Evolutionary conservation across 768 basidiomycete genomes (phyloP), one percentile per base, ranked within the genome.

Genomic region (Panellus pusillus): DNA sequence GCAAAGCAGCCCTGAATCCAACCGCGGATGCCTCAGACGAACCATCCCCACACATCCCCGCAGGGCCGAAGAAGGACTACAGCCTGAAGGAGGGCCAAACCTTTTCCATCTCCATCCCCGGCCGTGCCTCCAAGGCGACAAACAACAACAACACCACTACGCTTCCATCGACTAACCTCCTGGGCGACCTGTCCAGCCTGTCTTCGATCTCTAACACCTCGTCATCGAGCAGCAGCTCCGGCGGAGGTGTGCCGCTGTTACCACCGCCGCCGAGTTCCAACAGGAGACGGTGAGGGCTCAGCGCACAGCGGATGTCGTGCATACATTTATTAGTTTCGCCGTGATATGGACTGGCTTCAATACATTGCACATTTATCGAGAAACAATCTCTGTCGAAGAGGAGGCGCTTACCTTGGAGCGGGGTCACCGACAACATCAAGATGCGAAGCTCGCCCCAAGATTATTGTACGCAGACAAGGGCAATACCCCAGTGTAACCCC

Each of bases 31-130:
- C 75, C 7, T 58, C 74, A 6, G 71, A 74, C 15, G 72, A 71
- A 52, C 66, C 80, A 1, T 87, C 89, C n/a, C 84, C 89, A 9
- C 81, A 87, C 60, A 61, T 89, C 51, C 87, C 92, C 12, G 56
- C 78, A 9, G 91, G 87, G 9, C 91, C 92, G 2, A 93, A 93
- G 76, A 91, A 92, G 69, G 94, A 98, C 62, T 97, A 93, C 70
- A 89, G 89, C 36, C 72, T 98, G 61, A 97, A 96, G 68, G 92
- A 93, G 61, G 94, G 94, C 9, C 91, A 98, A 68, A 97, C 94
- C 0, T 95, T 98, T 69, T 87, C 88, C 5, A 96, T 98, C 60
- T 75, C 82, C 31, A 91, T 97, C 54, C 95, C 94, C 7, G 93
- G 93, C n/a, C 83, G 86, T 48, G 73, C 69, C 50, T 79, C 79